Base-by-base conservation (phyloP, 495 filamentous ascomycete genomes). In the Tuber indicum region DNA sequence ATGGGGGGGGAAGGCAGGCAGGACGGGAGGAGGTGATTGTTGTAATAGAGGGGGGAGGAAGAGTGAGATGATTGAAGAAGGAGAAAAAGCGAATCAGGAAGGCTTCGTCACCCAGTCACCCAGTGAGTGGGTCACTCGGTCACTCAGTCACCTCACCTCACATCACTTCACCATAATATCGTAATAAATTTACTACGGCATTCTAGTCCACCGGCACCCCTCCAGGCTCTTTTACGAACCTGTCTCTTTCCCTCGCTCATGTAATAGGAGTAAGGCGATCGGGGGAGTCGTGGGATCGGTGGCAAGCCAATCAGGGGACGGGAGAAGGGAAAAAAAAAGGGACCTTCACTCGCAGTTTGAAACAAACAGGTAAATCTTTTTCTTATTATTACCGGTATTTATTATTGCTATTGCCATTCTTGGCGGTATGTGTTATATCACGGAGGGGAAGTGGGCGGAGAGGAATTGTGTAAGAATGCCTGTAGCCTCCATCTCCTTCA, bases 261-360 rank as follows among this genome's bases (percentile, higher is more conserved):
- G n/a, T 14, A 66, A 32, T 32, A 32, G 26, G 9, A 26, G 58
- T 32, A 66, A 66, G 58, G 58, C 58, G 58, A 66, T 66, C 58
- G 58, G 26, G 32, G 58, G 12, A 32, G 58, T 16, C n/a, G 58
- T 66, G 58, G 32, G 58, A 66, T 66, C 58, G 58, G 58, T 16
- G n/a, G 10, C 58, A 66, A 66, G 26, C 58, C 58, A 66, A 66
- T 66, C 47, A 62, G 42, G 74, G 71, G 73, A 74, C 79, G 74
- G 76, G 76, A 71, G 43, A n/a, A 43, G 49, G 41, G 46, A 69
- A 75, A 39, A 72, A 72, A 58, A 58, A 58, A 58, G 12, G 23
- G 10, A 58, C 21, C 49, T 58, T n/a, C 12, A 66, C 2, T 66
- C 4, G 12, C 12, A 66, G n/a, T 66, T 62, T 66, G 58, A 66